Evolutionary conservation across 805 yeast genomes (phyloP), one percentile per base, ranked within the genome.

Genomic region (Wickerhamiella lipophila): DNA sequence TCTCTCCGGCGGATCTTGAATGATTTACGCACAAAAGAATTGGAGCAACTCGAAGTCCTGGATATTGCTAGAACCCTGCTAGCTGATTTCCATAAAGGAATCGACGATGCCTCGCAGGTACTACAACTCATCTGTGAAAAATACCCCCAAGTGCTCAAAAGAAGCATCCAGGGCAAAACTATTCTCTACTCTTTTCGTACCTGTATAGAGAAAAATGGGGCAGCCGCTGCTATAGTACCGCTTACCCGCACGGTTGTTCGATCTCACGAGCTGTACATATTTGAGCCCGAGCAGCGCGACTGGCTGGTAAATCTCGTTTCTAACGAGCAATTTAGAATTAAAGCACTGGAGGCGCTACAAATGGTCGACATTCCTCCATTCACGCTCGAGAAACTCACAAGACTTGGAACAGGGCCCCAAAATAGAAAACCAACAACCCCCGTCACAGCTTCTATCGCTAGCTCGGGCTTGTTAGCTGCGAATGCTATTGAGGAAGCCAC

Each of bases 1-100:
- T 44, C 47, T 22, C 47, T 44, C 21, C 47, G 29, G 47, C 38
- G 41, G 32, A 25, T 34, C 26, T 26, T 25, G 34, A 16, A 41
- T 41, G 45, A 30, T 11, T 22, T 39, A 22, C 39, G 16, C 9
- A 39, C 44, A n/a, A 18, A 27, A n/a, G 35, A 41, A 32, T 23
- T 46, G n/a, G 26, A 29, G 7, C 39, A 27, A n/a, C 22, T 46
- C 3, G 42, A 45, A 19, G 42, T n/a, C 16, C 19, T 45, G 15
- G 48, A 45, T 11, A 12, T 25, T 6, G 22, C 23, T 13, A 45
- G 36, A n/a, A 18, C 30, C 13, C 36, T 36, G n/a, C 29, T 45
- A 2, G 29, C 23, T 1, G 42, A 45, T 19, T 45, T 36, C 22
- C 42, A 35, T 15, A 36, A 35, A 12, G 26, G 23, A 12, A 21